A percentile compares a stretch with the other conserved stretches of the same genome.
phyloP scores from a whole-genome alignment of 306 rosid species.

The Lotus japonicus region DNA sequence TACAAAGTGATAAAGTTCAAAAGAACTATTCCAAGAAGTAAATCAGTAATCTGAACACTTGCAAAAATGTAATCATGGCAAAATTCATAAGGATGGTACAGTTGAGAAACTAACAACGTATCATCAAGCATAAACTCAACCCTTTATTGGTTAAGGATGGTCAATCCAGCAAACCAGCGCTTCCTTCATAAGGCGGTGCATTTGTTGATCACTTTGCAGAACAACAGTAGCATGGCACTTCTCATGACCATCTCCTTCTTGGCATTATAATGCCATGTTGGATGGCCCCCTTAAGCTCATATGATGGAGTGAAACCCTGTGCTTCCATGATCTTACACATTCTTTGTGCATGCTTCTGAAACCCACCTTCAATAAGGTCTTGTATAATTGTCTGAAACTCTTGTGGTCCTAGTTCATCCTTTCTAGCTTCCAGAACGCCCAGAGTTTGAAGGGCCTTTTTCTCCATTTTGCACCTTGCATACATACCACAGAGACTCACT shows the following conservation, averaged over 20 bases:
- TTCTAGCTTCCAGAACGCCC: conserved; percentile 64
- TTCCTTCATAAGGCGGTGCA: conserved; percentile 7
- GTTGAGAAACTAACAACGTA: conserved; percentile 11
- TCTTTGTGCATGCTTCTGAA: conserved; percentile 57
- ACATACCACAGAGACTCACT: conserved; percentile 78
- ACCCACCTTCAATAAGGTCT: conserved; percentile 54
- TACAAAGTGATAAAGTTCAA: neutral
- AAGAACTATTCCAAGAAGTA: neutral
- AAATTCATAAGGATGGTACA: conserved; percentile 11
- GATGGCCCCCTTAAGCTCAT: conserved; percentile 9
- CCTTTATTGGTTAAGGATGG: conserved; percentile 21
- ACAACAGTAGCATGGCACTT: conserved; percentile 3
- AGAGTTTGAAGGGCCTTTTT: conserved; percentile 76
- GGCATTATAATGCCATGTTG: conserved; percentile 1
- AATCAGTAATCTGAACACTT: conserved; percentile 5
- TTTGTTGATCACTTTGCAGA: conserved; percentile 13
- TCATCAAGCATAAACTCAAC: conserved; percentile 20
- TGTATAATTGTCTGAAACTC: conserved; percentile 58
- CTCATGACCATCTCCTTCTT: conserved; percentile 23
- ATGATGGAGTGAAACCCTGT: conserved; percentile 46
- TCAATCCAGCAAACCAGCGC: conserved; percentile 13
- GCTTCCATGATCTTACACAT: conserved; percentile 52
- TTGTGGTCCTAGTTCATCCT: conserved; percentile 41
- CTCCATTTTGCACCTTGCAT: conserved; percentile 61
- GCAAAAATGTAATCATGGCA: conserved; percentile 9